These are phyloP conservation scores for Aspergillus viridinutans DNA, from an alignment of 2,329 filamentous ascomycete genomes.

Conservation along the genomic window DNA sequence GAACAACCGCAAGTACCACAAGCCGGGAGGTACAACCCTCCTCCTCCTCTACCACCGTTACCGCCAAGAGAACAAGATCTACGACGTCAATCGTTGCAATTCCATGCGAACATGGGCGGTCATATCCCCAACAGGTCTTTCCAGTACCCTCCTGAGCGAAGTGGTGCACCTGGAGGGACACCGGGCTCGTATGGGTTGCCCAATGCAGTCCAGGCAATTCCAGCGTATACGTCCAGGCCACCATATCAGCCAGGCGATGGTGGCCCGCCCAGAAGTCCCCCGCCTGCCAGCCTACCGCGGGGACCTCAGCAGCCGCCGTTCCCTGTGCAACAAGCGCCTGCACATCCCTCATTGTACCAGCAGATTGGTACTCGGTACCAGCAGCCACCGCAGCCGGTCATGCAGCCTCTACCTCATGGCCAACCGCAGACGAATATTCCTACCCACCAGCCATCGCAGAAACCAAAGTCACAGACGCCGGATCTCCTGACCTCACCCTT, in stretches of 20 bases:
- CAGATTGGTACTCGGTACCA: slow-evolving; percentile 26
- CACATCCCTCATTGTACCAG: slow-evolving; percentile 21
- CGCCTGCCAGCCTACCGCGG: slow-evolving; percentile 5
- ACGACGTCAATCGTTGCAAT: slow-evolving; percentile 12
- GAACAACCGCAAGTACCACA: slow-evolving; percentile 14
- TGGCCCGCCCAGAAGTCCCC: slow-evolving; percentile 10
- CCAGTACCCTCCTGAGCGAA: slow-evolving; percentile 28
- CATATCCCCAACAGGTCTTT: slow-evolving; percentile 9
- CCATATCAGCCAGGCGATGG: slow-evolving; percentile 10
- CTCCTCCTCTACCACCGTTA: slow-evolving; percentile 36
- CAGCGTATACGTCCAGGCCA: slow-evolving; percentile 15
- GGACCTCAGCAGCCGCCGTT: slow-evolving; percentile 17
- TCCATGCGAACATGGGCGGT: slow-evolving; percentile 7
- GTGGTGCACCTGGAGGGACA: slow-evolving; percentile 17
- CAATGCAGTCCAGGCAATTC: not conserved
- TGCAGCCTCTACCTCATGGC: slow-evolving; percentile 17
- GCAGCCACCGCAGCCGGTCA: slow-evolving; percentile 16
- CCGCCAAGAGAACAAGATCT: slow-evolving; percentile 30
- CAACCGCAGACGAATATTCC: slow-evolving; percentile 21
- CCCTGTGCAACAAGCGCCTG: slow-evolving; percentile 18
- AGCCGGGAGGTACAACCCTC: slow-evolving; percentile 25
- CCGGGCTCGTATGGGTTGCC: slow-evolving; percentile 1
- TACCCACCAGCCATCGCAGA: slow-evolving; percentile 14
- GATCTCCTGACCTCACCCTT: slow-evolving; percentile 63
- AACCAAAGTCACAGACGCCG: slow-evolving; percentile 36